Percentiles rank a stretch among this genome's conserved stretches.
These are phyloP conservation scores for Mycena haematopus DNA, from an alignment of 768 basidiomycete species.

Conservation along the genomic window DNA sequence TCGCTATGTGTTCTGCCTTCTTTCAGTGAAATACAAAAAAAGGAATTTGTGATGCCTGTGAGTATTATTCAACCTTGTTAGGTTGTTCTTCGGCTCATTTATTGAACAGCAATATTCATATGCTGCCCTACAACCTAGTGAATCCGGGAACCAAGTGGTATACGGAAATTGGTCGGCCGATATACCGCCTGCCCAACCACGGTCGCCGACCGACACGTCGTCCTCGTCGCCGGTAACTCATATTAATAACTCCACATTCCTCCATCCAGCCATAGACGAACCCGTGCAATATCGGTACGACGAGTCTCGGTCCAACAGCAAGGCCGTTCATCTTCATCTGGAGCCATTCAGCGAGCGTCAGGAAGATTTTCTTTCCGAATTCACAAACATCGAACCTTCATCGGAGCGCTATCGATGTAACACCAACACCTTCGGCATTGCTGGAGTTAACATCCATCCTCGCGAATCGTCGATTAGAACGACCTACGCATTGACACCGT, in stretches of 20 bases:
- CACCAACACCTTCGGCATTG: neutral
- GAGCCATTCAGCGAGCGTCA: neutral
- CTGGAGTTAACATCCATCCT: neutral
- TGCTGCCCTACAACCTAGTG: neutral
- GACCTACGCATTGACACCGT: neutral
- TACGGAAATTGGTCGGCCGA: conserved; percentile 1
- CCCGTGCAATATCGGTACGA: neutral
- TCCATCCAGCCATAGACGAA: neutral
- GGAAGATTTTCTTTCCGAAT: conserved; percentile 9
- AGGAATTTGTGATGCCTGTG: neutral
- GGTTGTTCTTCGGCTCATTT: neutral
- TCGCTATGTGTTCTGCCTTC: neutral
- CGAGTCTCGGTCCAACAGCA: neutral
- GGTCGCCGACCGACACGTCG: conserved; percentile 5
- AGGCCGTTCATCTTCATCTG: neutral
- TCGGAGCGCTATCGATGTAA: neutral
- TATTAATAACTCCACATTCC: neutral
- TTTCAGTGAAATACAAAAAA: neutral
- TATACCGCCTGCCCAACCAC: neutral
- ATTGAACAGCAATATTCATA: neutral
- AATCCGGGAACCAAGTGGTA: neutral
- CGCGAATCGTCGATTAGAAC: conserved; percentile 17
- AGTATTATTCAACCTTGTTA: neutral
- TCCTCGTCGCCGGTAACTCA: conserved; percentile 7
- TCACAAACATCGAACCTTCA: neutral